A percentile compares a stretch with the other conserved stretches of the same genome.
Conservation (phyloP, 805 yeast species). For the Dipodascopsis uninucleata region DNA sequence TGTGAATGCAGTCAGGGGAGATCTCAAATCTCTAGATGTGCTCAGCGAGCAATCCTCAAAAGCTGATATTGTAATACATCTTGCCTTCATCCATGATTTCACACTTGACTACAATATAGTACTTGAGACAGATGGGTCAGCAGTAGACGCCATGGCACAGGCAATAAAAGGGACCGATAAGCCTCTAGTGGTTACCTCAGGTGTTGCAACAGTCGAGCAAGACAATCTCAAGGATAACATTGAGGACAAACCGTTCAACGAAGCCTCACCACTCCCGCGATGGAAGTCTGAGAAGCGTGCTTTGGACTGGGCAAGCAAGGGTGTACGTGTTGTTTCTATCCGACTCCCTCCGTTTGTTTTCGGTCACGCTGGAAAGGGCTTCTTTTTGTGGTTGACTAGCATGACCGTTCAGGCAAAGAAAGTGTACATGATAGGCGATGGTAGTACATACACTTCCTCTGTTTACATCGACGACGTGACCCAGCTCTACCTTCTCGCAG, state of each 20-base stretch:
- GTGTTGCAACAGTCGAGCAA: constrained; percentile 23
- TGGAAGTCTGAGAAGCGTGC: constrained; percentile 9
- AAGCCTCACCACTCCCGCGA: constrained; percentile 1
- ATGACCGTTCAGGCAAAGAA: constrained; percentile 31
- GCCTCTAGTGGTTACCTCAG: constrained; percentile 33
- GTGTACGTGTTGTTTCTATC: constrained; percentile 9
- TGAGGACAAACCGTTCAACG: constrained; percentile 18
- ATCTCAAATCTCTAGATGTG: constrained; percentile 33
- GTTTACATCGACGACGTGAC: constrained; percentile 39
- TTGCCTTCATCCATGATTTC: constrained; percentile 38
- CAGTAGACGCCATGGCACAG: constrained; percentile 34
- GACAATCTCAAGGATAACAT: constrained; percentile 14
- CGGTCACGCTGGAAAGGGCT: constrained; percentile 9
- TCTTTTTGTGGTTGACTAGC: constrained; percentile 30
- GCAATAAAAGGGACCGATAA: constrained; percentile 36
- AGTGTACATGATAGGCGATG: constrained; percentile 40
- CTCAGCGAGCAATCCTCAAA: constrained; percentile 34
- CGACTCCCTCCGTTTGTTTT: constrained; percentile 16
- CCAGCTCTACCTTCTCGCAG: constrained; percentile 32
- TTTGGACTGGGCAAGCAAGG: constrained; percentile 1
- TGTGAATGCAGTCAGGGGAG: constrained; percentile 35
- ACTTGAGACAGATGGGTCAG: constrained; percentile 33
- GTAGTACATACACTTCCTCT: constrained; percentile 37
- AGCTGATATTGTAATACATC: constrained; percentile 41
- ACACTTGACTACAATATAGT: constrained; percentile 27